Conservation (phyloP, 176 grass and related monocot species). For the barley (Hordeum vulgare) region MorexV3_pseudomolecules_assembly NC_058519.1:637180629-637181128, state of each 20-base stretch:
- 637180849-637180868: background rate
- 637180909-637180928: background rate
- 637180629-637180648: no score
- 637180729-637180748: no score
- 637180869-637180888: background rate
- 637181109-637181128: background rate
- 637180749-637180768: background rate
- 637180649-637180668: no score
- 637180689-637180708: no score
- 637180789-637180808: no score
- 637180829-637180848: background rate
- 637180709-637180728: no score
- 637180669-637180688: no score
- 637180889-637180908: background rate
- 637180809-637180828: background rate
- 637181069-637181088: background rate
- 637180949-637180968: background rate
- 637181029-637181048: background rate
- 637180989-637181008: background rate
- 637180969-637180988: background rate
- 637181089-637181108: background rate
- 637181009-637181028: background rate
- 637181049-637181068: background rate
- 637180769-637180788: background rate
- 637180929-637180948: background rate